Evolutionary conservation across 75 land plant species (phyloP), one percentile per base, ranked within the genome.

Genomic region (Pseudotsuga menziesii): DNA sequence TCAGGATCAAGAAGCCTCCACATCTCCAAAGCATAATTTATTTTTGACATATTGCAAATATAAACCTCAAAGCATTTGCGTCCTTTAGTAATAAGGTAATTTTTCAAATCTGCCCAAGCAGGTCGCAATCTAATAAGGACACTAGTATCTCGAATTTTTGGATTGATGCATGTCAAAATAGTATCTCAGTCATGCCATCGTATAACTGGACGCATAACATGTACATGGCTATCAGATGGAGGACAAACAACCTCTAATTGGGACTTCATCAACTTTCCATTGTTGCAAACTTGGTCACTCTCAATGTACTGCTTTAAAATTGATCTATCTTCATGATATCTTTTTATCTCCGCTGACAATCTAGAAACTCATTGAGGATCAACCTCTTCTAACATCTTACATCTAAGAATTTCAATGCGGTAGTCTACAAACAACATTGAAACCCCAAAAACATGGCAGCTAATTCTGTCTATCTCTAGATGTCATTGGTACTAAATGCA

Each of bases 1-100:
- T 96, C 94, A 54, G 97, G 99, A 77, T 96, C 99, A 79, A 96
- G 91, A 83, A 96, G 88, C 80, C 99, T 90, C 99, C 99, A 96
- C 91, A 93, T 94, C 80, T 96, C 99, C 26, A 91, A 85, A 76
- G 99, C 99, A 87, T 96, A 96, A 66, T 93, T 93, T 80, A 85
- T 90, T 76, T 94, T 94, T 29, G 99, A 89, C 99, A 96, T 91
- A 56, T 97, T 96, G 80, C 99, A 96, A 48, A 96, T 93, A 84
- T 85, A 96, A 36, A 94, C 99, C 81, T 96, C 99, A 91, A 96
- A 96, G 17, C 99, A 89, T 72, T 94, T 96, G 29, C 99, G 94
- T 26, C 97, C 99, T 82, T 88, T 90, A 27, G 96, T 92, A 78
- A 87, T 88, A 61, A 96, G 74, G 64, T 96, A 96, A 82, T 80